Evolutionary conservation across 2,329 filamentous ascomycete species (phyloP), one percentile per base, ranked within the genome.

Genomic region (Boeremia lycopersici): DNA sequence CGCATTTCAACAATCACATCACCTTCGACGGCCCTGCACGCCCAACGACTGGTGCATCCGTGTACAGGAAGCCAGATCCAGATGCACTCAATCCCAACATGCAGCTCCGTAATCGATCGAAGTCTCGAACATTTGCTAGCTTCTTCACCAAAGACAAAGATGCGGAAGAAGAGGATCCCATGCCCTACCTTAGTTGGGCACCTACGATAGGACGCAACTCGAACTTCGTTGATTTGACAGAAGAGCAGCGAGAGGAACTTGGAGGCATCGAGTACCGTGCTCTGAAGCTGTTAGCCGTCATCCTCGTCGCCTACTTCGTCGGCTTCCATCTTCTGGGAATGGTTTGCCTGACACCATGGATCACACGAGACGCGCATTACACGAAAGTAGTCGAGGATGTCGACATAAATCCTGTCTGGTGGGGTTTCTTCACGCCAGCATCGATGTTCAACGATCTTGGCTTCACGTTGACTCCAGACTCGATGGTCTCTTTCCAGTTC

Each of bases 201-300:
- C 91, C 95, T 2, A 99, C 95, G 0, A 84, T 97, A 48, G 93
- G 89, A 23, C 87, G 95, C 59, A 99, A 99, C 73, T 98, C 93
- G 10, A 89, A 90, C 33, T 99, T 98, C 69, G 83, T 95, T 11
- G 91, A 93, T 63, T 76, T 99, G 61, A 90, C 89, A 0, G 89
- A 96, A 63, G 91, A 95, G 60, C 92, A 99, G 75, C 86, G 95
- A 62, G 93, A 99, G 71, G 95, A 99, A 74, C 79, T 99, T 2
- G 95, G 95, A 10, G 95, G 95, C 17, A 96, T 99, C 60, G 95
- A 99, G 74, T 99, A 99, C 70, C 88, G 95, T 6, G 90, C 93
- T 0, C 74, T 99, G 56, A 96, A 96, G 74, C 91, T 91, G 2
- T 78, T 99, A 42, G 90, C 90, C 1, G 72, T 91, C 26, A 86